These are phyloP conservation scores for Blastocystis sp. DNA, from an alignment of 352 stramenopile genomes.

Conservation along the genomic window DNA sequence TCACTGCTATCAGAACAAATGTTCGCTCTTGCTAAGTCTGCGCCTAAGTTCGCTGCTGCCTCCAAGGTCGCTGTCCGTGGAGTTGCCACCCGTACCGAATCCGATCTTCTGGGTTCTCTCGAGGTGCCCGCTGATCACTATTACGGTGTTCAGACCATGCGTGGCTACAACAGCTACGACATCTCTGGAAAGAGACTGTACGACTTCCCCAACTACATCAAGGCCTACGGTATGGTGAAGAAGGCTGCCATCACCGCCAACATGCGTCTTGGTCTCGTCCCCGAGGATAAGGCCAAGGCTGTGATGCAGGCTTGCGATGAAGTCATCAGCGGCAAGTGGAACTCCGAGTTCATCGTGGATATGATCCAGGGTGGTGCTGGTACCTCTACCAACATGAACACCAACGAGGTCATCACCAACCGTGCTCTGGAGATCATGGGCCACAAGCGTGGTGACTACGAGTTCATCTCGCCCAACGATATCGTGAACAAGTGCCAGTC, in stretches of 20 bases:
- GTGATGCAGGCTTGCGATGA: constrained; percentile 66
- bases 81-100: constrained; percentile 69
- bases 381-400: background rate
- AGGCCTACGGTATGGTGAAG: constrained; percentile 68
- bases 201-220: constrained; percentile 67
- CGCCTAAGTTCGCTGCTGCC: constrained; percentile 36
- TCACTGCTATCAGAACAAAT: background rate
- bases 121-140: constrained; percentile 67
- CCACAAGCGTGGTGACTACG: constrained; percentile 72
- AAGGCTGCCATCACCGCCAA: constrained; percentile 65
- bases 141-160: constrained; percentile 68
- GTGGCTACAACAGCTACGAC: constrained; percentile 61
- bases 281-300: constrained; percentile 46
- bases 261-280: constrained; percentile 46
- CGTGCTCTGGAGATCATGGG: background rate
- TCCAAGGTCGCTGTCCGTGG: constrained; percentile 52
- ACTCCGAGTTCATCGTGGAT: constrained; percentile 79
- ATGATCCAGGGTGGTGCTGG: constrained; percentile 74
- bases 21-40: constrained; percentile 60
- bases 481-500: constrained; percentile 79
- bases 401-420: no score
- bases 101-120: constrained; percentile 59
- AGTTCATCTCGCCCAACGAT: constrained; percentile 76
- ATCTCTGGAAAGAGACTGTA: constrained; percentile 64
- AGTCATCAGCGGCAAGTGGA: constrained; percentile 75